These are phyloP conservation scores for Boechera divaricarpa DNA, from an alignment of 345 rosid species.

Conservation along the genomic window DNA sequence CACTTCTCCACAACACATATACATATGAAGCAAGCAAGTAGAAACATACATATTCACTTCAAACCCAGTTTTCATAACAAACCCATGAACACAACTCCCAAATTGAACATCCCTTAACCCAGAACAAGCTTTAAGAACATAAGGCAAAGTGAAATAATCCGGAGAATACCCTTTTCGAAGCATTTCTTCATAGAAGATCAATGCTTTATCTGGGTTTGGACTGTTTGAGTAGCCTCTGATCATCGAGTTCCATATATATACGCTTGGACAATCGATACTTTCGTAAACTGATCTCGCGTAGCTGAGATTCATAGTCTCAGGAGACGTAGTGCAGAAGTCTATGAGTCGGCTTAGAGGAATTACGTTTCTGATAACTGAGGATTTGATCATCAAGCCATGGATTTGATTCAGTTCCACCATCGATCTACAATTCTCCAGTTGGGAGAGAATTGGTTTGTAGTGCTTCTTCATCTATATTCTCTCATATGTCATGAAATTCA, in stretches of 20 bases:
- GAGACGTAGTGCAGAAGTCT: slow-evolving; percentile 38
- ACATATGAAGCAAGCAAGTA: slow-evolving; percentile 49
- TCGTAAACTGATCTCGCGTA: slow-evolving; percentile 44
- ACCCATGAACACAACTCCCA: slow-evolving; percentile 46
- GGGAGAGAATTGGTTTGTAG: slow-evolving; percentile 37
- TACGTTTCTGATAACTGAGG: slow-evolving; percentile 44
- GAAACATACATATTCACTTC: slow-evolving; percentile 49
- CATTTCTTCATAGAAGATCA: slow-evolving; percentile 43
- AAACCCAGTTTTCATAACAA: slow-evolving; percentile 45
- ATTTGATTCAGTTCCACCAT: slow-evolving; percentile 44
- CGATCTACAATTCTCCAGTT: slow-evolving; percentile 44
- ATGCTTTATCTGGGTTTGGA: slow-evolving; percentile 30
- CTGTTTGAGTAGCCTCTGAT: slow-evolving; percentile 48
- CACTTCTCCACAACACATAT: slow-evolving; percentile 44
- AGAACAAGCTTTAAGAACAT: slow-evolving; percentile 48
- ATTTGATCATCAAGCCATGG: slow-evolving; percentile 47
- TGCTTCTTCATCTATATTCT: slow-evolving; percentile 39
- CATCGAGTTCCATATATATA: slow-evolving; percentile 53
- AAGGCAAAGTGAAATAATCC: slow-evolving; percentile 45
- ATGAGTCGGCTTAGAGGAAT: slow-evolving; percentile 46
- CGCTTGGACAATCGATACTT: slow-evolving; percentile 39
- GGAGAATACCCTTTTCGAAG: slow-evolving; percentile 42
- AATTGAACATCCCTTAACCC: slow-evolving; percentile 10
- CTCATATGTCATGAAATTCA: neutral
- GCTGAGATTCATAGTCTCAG: slow-evolving; percentile 33